These are phyloP conservation scores for Rosa chinensis DNA, from an alignment of 306 rosid species.

Conservation along the genomic window DNA sequence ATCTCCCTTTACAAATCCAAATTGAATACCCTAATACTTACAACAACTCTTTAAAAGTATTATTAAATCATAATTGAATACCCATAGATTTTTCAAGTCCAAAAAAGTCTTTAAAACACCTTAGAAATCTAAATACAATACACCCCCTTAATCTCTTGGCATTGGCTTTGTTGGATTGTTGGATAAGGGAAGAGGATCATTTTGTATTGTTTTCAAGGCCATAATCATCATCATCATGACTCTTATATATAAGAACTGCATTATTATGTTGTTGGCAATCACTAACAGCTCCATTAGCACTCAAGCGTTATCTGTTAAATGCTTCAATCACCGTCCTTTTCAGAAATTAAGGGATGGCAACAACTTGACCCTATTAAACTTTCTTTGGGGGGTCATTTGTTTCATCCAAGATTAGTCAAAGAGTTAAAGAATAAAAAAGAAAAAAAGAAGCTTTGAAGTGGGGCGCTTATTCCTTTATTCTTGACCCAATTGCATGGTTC, in stretches of 20 bases:
- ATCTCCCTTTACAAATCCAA: too few relatives aligned
- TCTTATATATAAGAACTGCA: neutral
- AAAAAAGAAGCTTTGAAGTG: neutral
- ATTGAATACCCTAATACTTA: too few relatives aligned
- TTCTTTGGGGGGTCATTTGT: neutral
- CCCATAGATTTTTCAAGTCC: too few relatives aligned
- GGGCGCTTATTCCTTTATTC: slow-evolving; percentile 14
- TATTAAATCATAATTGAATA: too few relatives aligned
- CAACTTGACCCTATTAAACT: neutral
- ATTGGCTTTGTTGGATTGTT: slow-evolving; percentile 10
- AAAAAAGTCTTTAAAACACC: too few relatives aligned
- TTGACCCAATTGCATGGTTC: neutral
- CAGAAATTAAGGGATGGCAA: neutral
- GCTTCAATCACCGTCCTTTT: neutral
- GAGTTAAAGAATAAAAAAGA: neutral
- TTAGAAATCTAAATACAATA: too few relatives aligned
- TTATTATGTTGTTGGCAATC: neutral
- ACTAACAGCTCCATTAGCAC: neutral
- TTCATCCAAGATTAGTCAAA: slow-evolving; percentile 4
- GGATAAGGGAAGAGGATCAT: slow-evolving; percentile 53
- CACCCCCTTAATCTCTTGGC: neutral
- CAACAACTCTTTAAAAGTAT: too few relatives aligned
- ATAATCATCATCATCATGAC: neutral
- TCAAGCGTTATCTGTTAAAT: neutral
- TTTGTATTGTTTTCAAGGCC: slow-evolving; percentile 38